Evolutionary conservation across 345 rosid species (phyloP), one percentile per base, ranked within the genome.

Genomic region (Odontarrhena argentea): DNA sequence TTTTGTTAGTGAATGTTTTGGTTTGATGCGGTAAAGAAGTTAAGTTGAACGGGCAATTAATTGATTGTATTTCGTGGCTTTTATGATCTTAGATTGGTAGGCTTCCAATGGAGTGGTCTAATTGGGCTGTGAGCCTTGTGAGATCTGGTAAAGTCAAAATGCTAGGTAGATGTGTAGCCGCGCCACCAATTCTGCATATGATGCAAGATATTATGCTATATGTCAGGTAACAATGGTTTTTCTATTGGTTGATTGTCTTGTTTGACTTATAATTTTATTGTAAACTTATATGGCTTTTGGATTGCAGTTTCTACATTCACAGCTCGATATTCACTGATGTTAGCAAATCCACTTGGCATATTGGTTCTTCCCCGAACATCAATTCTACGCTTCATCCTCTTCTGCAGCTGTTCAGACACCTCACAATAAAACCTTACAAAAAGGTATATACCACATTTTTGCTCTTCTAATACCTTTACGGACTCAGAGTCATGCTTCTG

Each of bases 51-150:
- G 24, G 24, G 2, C 9, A 13, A 60, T 3, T 8, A 37, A 48
- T 30, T 63, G 46, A 26, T 45, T 61, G 44, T 8, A 56, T 41
- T 72, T 42, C 30, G 40, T 51, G 54, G 47, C 32, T 0, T 18
- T 0, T 47, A 45, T 49, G 50, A 34, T 69, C 18, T 44, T 67
- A 85, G 87, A 79, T 85, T 52, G 89, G 89, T 37, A 74, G 84
- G 65, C 82, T 85, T 68, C 82, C 85, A 7, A 81, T 85, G 89
- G 85, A 81, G 32, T 76, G 87, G 85, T 76, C 75, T 35, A 83
- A 71, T 47, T 80, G 82, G 78, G 77, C 79, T 59, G 48, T 77
- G 56, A 76, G 79, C 1, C 83, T 83, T 37, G 67, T 81, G 15
- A 74, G 44, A 44, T 77, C 87, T 14, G 38, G 55, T 7, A 79